Base-by-base conservation (phyloP, 2,329 filamentous ascomycete species). In the Ascochyta fabae region DNA sequence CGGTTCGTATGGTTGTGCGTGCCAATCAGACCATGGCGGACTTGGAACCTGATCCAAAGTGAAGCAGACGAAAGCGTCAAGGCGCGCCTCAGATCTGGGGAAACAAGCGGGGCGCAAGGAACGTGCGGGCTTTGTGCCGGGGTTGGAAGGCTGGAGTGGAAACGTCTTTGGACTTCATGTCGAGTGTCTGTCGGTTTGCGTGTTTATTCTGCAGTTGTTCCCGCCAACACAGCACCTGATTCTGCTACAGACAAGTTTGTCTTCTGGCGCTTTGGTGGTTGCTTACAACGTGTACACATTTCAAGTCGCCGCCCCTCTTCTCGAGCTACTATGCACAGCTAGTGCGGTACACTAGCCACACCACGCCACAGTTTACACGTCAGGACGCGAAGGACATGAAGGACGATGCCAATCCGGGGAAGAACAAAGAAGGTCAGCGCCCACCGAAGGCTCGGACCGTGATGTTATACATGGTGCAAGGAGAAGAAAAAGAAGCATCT, bases 41-140 rank as follows among this genome's bases (percentile, higher is more conserved):
- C n/a, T 22, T 34, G 34, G 26, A 15, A 23, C 34, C 15, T 22
- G 45, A n/a, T 44, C 29, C 41, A 42, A 46, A 42, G 27, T 45
- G 39, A 35, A 23, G 39, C 41, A 46, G 23, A 55, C 46, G 35
- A 49, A 49, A 35, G 34, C 41, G 41, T 41, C 46, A 35, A 35
- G 27, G 46, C 29, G n/a, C n/a, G 23, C 12, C 29, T 22, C n/a
- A 40, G 23, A 46, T 50, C 40, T 55, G 52, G 52, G 41, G 46
- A 50, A 45, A n/a, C 13, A 36, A 45, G 41, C 46, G 46, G 52
- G 46, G n/a, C n/a, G 52, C 41, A 35, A 34, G 46, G 26, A 27
- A 31, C 15, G 19, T 22, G 41, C 41, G 31, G 46, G 40, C 40
- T n/a, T 44, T 22, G 23, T n/a, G 22, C 15, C 46, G 42, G 41